Conservation (phyloP, 805 yeast genomes). For the Yamadazyma takamatsuzukensis region DNA sequence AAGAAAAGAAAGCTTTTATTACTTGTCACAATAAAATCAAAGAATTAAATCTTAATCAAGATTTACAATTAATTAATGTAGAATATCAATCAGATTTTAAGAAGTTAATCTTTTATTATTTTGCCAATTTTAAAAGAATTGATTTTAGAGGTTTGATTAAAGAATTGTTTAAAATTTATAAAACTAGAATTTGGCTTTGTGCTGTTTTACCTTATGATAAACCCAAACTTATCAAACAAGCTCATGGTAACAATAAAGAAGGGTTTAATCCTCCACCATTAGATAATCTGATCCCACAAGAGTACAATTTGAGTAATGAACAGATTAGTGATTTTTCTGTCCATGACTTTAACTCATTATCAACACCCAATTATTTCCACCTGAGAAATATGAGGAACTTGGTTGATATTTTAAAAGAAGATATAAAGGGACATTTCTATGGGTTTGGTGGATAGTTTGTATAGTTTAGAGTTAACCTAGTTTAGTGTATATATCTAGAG, state of each 20-base stretch:
- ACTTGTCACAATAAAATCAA: conserved; percentile 51
- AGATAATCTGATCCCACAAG: conserved; percentile 25
- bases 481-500: conserved; percentile 1
- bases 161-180: conserved; percentile 43
- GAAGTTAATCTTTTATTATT: conserved; percentile 43
- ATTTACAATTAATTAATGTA: conserved; percentile 41
- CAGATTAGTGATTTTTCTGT: conserved; percentile 41
- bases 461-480: too few relatives aligned
- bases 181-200: conserved; percentile 47
- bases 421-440: conserved; percentile 39
- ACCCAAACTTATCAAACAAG: conserved; percentile 11
- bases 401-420: conserved; percentile 41
- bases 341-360: conserved; percentile 39
- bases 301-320: conserved; percentile 37
- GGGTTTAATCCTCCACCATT: conserved; percentile 8
- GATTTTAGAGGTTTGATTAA: conserved; percentile 41
- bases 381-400: conserved; percentile 47
- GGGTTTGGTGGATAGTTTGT: conserved; percentile 40
- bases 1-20: conserved; percentile 67
- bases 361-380: conserved; percentile 49
- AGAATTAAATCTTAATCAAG: conserved; percentile 45
- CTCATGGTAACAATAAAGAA: conserved; percentile 8
- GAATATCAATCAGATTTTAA: conserved; percentile 45
- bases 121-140: conserved; percentile 43
- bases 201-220: conserved; percentile 41